These are phyloP conservation scores for Penicillium verhagenii DNA, from an alignment of 495 filamentous ascomycete species.

Conservation along the genomic window DNA sequence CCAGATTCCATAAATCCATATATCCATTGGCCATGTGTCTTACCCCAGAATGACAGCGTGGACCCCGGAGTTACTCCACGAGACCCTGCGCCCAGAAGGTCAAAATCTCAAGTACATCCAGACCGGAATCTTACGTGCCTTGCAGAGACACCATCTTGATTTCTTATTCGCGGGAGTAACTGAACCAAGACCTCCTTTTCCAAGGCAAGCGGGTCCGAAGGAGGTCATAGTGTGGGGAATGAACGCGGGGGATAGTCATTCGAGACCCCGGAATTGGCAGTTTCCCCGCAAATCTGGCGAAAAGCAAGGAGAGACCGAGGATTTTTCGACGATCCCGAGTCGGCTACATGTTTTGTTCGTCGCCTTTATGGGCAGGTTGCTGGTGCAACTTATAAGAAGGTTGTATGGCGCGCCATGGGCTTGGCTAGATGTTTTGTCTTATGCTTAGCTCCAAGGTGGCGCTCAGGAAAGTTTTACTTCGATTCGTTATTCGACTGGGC, in stretches of 20 bases:
- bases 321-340: not conserved
- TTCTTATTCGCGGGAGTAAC: not conserved
- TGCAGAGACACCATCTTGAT: not conserved
- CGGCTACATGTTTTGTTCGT: conserved; percentile 8
- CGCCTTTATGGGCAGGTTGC: not conserved
- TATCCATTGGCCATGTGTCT: not conserved
- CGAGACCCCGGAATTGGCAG: not conserved
- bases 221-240: conserved; percentile 5
- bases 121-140: not conserved
- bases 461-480: not conserved
- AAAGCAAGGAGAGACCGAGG: conserved; percentile 4
- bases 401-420: not conserved
- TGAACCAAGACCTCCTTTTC: not conserved
- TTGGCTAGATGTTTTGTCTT: not conserved
- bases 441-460: conserved; percentile 1
- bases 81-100: not conserved
- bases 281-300: conserved; percentile 4
- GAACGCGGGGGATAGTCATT: conserved; percentile 11
- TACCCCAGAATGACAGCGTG: not conserved
- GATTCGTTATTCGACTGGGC: not conserved
- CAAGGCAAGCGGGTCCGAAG: conserved; percentile 10
- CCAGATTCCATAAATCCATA: not conserved
- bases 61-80: not conserved
- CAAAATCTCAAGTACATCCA: not conserved
- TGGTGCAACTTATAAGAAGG: not conserved